Base-by-base conservation (phyloP, 208 protist genomes). In the Crithidia expoeki region DNA sequence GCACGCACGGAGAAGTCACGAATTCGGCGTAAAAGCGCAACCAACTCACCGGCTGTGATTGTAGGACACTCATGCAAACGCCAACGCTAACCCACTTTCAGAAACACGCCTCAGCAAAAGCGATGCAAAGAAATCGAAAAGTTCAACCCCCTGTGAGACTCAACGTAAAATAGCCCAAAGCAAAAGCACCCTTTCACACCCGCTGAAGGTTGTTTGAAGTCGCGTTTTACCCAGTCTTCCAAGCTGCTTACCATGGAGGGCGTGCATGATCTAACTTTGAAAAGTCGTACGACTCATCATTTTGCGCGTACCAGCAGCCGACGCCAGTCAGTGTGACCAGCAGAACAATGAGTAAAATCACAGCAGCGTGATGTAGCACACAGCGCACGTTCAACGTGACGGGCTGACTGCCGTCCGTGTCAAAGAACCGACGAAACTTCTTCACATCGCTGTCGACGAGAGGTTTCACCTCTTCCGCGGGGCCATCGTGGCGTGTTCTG, bases 251-350 rank as follows among this genome's bases (percentile, higher is more conserved):
- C 25, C n/a, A 74, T 1, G 68, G 52, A 28, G 36, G 34, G 17
- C 58, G 34, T 1, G 68, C 59, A 23, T 16, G 17, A 19, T 40
- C 50, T 7, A 61, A 9, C 50, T 60, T 67, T 4, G 58, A 49
- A 25, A 28, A 17, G 30, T 68, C 68, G 30, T 33, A 38, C 6
- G 58, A 55, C 2, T 61, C 36, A 16, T 67, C 51, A 40, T 61
- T 68, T 27, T 53, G 51, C 28, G 56, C 19, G 27, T 27, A 51
- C 58, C 28, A 62, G 0, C 59, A 30, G 2, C n/a, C n/a, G n/a
- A 74, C 4, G 0, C 59, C 52, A 1, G 61, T 17, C 17, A 66
- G 9, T 0, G 25, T 17, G 16, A 51, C 34, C 1, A 52, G 11
- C 1, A 30, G 2, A 16, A 68, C 25, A 12, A 58, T 23, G 17